Evolutionary conservation across 1,284 basidiomycete species (phyloP), one percentile per base, ranked within the genome.

Genomic region (Tranzscheliella williamsii): DNA sequence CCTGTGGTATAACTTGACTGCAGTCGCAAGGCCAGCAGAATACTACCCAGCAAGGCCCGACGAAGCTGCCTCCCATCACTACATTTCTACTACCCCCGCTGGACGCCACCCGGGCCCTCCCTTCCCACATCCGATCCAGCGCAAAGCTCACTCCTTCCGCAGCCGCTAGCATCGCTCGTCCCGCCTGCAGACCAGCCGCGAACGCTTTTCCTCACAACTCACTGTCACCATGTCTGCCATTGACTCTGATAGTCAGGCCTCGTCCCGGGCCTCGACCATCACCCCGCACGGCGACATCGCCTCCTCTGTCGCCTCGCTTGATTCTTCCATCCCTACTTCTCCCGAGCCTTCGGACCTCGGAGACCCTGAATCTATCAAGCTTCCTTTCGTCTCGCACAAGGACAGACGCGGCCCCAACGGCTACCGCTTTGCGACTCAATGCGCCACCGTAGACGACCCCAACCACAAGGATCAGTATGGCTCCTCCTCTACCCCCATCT

Each of bases 391-490:
- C 40, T 57, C 50, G 24, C 62, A 65, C 56, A 65, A 65, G 49
- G 62, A 60, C 27, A 47, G 62, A 16, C 55, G 62, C 11, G 62
- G 62, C 17, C 56, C 62, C 48, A 65, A 65, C 38, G 62, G 62
- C 41, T 73, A 71, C 62, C 63, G 66, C 44, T 78, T 92, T 79
- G 87, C 87, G 12, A 91, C 90, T 8, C 82, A 90, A 60, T 92
- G 91, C 68, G 92, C 91, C 18, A 94, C 92, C 3, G 90, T 96
- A 55, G 93, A 97, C 72, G 78, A 80, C 31, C 85, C 87, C 0
- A 83, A 84, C 57, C 88, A 89, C 80, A 92, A 94, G 79, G 95
- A 99, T 80, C 94, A 96, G 80, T 90, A 94, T 78, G 92, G 91
- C 31, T 87, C 91, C 48, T 91, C 89, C 60, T 89, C 87, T 9